Evolutionary conservation across 345 rosid species (phyloP).

Genomic region (Jatropha curcas): DNA sequence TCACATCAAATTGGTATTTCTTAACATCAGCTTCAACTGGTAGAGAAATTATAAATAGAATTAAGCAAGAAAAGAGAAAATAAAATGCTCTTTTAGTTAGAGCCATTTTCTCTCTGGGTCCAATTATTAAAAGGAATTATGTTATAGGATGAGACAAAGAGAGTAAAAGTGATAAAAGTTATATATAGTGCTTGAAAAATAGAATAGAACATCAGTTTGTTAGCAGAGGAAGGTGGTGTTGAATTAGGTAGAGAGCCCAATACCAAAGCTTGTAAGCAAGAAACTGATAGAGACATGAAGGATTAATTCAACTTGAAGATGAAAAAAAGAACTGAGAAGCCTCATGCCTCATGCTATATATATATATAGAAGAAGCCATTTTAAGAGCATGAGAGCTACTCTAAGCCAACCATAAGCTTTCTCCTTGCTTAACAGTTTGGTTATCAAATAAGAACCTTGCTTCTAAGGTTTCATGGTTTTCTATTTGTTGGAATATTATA

Average conservation of each 20-base stretch:
- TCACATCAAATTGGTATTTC: constrained; percentile 23
- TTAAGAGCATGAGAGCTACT: background rate
- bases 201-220: constrained; percentile 10
- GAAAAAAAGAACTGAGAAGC: background rate
- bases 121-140: background rate
- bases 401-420: constrained; percentile 1
- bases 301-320: constrained; percentile 8
- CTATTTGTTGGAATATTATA: background rate
- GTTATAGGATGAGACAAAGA: background rate
- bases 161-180: background rate
- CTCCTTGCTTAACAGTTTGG: constrained; percentile 7
- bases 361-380: background rate
- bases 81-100: background rate
- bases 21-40: constrained; percentile 13
- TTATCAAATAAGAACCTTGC: background rate
- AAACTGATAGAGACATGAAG: constrained; percentile 11
- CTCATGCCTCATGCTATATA: background rate
- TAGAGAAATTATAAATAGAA: background rate
- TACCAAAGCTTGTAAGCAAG: constrained; percentile 24
- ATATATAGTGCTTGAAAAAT: constrained; percentile 4
- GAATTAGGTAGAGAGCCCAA: constrained; percentile 13
- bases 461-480: constrained; percentile 12
- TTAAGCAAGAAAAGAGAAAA: constrained; percentile 8
- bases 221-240: constrained; percentile 3
- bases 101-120: constrained; percentile 6